phyloP scores from a whole-genome alignment of 2,329 filamentous ascomycete genomes.

The Biscogniauxia mediterranea region DNA sequence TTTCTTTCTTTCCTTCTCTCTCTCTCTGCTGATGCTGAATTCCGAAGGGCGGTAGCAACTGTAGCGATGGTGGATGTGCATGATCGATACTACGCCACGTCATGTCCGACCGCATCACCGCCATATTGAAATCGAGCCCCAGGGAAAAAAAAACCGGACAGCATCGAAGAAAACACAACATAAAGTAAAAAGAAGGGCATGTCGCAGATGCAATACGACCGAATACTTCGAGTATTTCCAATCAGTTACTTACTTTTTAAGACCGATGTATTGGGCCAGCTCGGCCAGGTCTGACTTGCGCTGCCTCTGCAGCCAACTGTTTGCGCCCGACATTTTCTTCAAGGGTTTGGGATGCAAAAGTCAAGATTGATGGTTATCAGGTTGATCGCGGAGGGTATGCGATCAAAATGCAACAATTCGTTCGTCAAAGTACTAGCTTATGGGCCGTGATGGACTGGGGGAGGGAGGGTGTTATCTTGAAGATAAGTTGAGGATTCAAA shows the following conservation, averaged over 20 bases:
- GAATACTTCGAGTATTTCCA: no score
- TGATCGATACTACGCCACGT: conserved; percentile 4
- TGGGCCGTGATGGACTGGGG: conserved; percentile 22
- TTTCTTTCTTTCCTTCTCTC: no score
- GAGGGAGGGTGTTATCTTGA: conserved; percentile 5
- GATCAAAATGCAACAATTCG: conserved; percentile 31
- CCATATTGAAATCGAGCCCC: conserved; percentile 1
- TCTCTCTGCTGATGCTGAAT: conserved; percentile 14
- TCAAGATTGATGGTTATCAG: conserved; percentile 22
- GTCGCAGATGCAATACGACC: conserved; percentile 1
- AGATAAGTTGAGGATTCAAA: conserved; percentile 2
- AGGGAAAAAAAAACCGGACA: no score
- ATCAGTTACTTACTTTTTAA: conserved; percentile 64
- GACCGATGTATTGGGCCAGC: conserved; percentile 67
- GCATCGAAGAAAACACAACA: conserved; percentile 2
- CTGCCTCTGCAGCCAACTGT: conserved; percentile 76
- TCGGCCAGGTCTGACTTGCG: conserved; percentile 78
- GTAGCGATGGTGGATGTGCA: conserved; percentile 13
- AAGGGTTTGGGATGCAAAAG: conserved; percentile 7
- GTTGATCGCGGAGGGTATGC: conserved; percentile 33
- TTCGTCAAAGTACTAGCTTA: conserved; percentile 12
- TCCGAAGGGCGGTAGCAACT: conserved; percentile 10
- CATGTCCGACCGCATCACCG: not conserved
- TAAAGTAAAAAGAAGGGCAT: not conserved
- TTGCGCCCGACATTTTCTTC: conserved; percentile 58